These are phyloP conservation scores for Zoysia matrella DNA, from an alignment of 202 grass and related monocot genomes.

Conservation along the genomic window DNA sequence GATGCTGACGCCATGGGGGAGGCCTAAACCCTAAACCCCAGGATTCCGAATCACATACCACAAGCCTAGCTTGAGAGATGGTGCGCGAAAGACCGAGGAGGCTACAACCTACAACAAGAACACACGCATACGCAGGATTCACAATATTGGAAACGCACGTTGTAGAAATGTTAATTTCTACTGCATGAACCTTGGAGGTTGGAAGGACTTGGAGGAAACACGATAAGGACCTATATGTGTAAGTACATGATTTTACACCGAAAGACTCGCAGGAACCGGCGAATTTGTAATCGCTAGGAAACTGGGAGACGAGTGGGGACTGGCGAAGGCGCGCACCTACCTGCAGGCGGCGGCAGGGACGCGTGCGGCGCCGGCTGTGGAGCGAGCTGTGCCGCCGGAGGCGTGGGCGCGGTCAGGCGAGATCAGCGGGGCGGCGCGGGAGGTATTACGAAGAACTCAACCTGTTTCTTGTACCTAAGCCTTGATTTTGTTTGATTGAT, in stretches of 20 bases:
- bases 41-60: neutral
- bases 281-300: no score
- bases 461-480: neutral
- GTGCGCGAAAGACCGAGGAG: no score
- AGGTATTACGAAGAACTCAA: neutral
- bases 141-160: neutral
- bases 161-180: neutral
- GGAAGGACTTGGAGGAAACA: no score
- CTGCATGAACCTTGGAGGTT: neutral
- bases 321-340: neutral
- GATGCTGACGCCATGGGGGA: conserved; percentile 40
- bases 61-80: no score
- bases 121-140: neutral
- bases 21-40: conserved; percentile 35
- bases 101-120: no score
- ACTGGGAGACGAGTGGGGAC: no score
- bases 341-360: neutral
- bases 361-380: neutral
- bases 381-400: neutral
- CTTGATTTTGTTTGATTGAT: neutral
- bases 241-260: neutral
- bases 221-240: neutral
- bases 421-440: neutral
- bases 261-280: neutral
- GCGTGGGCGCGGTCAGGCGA: neutral